Evolutionary conservation across 371 early-diverging fungal genomes (phyloP), one percentile per base, ranked within the genome.

Genomic region (Rhizopus stolonifer): DNA sequence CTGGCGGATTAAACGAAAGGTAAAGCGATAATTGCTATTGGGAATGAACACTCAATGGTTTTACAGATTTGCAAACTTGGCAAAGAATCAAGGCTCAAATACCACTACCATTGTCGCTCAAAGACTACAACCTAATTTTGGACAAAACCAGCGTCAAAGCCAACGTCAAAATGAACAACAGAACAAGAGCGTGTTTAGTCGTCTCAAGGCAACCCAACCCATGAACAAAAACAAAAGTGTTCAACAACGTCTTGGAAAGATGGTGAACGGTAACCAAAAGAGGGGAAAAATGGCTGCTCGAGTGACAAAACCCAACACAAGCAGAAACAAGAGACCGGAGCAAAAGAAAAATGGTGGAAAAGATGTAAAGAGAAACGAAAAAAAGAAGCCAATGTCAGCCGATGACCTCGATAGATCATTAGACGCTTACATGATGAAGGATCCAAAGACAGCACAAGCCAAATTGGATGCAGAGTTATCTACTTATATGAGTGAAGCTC

Each of bases 391-490:
- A 31, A 26, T 31, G 24, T 42, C 58, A 25, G 67, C 53, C 21
- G 61, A 57, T 17, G 70, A 73, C 34, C 54, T 73, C 31, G 74
- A 73, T 50, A 56, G 60, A 44, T 67, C 69, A 46, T 67, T 73
- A 70, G 74, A 73, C 14, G 60, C 54, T 13, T 73, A 73, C 34
- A 73, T 73, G 74, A 70, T 78, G 72, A 78, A 78, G 45, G 78
- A 78, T 21, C 67, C 74, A 17, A 72, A 72, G 48, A 63, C 72
- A 6, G 74, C 74, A 17, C 72, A 74, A 44, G 60, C 70, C 8
- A 70, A 60, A 49, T 33, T 78, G 18, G 78, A 78, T 56, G 74
- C 53, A 33, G 74, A 78, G 53, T 49, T 78, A 2, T 61, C 45
- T 19, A 46, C 61, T 21, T 78, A 78, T 46, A 72, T 78, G 72